Evolutionary conservation across 768 basidiomycete genomes (phyloP), one percentile per base, ranked within the genome.

Genomic region (Tulasnella sp.): DNA sequence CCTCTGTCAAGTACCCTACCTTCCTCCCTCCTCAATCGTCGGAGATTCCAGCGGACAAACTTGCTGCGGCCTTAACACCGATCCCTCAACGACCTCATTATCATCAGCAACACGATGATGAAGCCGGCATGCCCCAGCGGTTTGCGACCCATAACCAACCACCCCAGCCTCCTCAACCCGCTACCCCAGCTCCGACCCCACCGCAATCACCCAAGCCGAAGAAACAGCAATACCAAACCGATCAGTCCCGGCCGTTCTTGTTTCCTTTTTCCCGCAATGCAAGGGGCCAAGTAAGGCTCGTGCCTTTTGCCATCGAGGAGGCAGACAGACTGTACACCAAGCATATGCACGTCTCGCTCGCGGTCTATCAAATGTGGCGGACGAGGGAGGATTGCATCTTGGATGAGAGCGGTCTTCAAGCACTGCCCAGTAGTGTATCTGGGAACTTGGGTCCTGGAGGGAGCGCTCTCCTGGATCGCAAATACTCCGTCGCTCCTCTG

Each of bases 161-260:
- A n/a, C 67, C 74, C 19, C 69, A 74, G 35, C 71, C 75, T 35
- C 75, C 81, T 19, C 74, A 79, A 32, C 89, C 94, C 1, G 86
- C 89, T 14, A 98, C 95, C 3, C 95, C 95, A 6, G 94, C 94
- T 32, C 94, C 95, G 1, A 88, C 93, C 0, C 92, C 92, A 0
- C 83, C 86, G 7, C 86, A 88, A 39, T 29, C 77, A 76, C 91
- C 88, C 1, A 98, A 96, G 78, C 94, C 92, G 11, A 99, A 99
- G 83, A 98, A 98, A 79, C 96, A 96, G 78, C 94, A 96, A 78
- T 99, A 94, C 79, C 97, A 98, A 78, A 99, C 97, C 0, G 97
- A 99, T 80, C 97, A 95, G 78, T 88, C 82, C 62, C 85, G 92
- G 14, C 96, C 97, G 1, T 99, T 98, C 79, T 82, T 98, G 74